Base-by-base conservation (phyloP, 495 filamentous ascomycete species). In the Xylaria palmicola region DNA sequence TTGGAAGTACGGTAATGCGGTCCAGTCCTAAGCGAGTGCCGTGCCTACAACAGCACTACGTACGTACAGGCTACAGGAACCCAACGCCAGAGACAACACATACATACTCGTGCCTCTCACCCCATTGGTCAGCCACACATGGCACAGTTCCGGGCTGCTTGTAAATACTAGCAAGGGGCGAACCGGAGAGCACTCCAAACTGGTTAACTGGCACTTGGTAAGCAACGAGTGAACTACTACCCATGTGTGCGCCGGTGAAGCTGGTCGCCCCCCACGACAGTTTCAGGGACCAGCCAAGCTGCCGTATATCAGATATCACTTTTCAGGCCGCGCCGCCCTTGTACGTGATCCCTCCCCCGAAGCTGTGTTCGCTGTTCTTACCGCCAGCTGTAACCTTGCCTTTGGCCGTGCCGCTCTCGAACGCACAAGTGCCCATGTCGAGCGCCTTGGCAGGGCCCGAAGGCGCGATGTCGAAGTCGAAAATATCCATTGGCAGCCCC, bases 401-500 rank as follows among this genome's bases (percentile, higher is more conserved):
- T 56, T 77, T 72, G 6, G 62, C 70, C 17, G 74, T 74, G 20
- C 79, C 79, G 1, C 66, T 88, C 59, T 87, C 83, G 72, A 89
- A 90, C 19, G 90, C 91, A 72, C 91, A 96, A 41, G 68, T 75
- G 0, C 90, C 91, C 84, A 94, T 87, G 67, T 95, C 90, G 62
- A 79, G 66, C 75, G 81, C 83, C 70, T 85, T 79, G 24, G 79
- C 84, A 15, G 73, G 70, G 2, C 83, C 83, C 34, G 82, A 78
- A 0, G 92, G 91, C 54, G 86, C 83, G 62, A 97, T 92, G 72
- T 97, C 92, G 72, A 98, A 95, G 69, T 94, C 91, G 66, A 97
- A 97, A 53, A 98, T 97, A 78, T 98, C 93, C 80, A 95, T 92
- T 12, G 93, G 93, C 39, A 98, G 73, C 0, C 92, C 90, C 56